phyloP scores from a whole-genome alignment of 2,329 filamentous ascomycete species.

The Curvularia spicifera region DNA sequence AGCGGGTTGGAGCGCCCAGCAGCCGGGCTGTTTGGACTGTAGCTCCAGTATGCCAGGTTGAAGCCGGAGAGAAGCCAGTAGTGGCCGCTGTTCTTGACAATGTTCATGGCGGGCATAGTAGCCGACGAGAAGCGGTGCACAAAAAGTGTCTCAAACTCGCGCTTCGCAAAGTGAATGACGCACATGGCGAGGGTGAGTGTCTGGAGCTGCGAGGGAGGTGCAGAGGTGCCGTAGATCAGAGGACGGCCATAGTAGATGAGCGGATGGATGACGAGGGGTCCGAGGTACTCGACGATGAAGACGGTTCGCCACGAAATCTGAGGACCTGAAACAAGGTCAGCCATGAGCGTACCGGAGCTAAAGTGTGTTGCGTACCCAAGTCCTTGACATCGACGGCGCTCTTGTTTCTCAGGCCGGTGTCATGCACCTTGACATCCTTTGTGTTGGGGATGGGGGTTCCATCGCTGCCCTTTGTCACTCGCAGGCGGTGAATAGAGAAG shows the following conservation, averaged over 20 bases:
- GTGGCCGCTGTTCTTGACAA: conserved; percentile 93
- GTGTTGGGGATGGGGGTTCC: conserved; percentile 64
- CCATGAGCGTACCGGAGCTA: neutral
- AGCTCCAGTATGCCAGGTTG: conserved; percentile 83
- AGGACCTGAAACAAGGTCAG: conserved; percentile 63
- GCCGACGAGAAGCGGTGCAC: conserved; percentile 93
- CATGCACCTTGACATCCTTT: conserved; percentile 59
- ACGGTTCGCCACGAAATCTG: conserved; percentile 94
- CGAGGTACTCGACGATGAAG: conserved; percentile 93
- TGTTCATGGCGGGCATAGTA: conserved; percentile 90
- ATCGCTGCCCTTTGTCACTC: conserved; percentile 70
- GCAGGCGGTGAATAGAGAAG: conserved; percentile 64
- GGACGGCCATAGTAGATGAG: conserved; percentile 74
- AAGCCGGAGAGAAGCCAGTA: conserved; percentile 89
- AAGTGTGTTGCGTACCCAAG: conserved; percentile 65
- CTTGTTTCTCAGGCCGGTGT: conserved; percentile 64
- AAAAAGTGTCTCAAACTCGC: conserved; percentile 92
- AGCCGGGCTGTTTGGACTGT: conserved; percentile 74
- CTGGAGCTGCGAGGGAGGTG: conserved; percentile 68
- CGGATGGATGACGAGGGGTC: conserved; percentile 86
- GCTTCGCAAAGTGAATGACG: conserved; percentile 86
- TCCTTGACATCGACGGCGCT: conserved; percentile 85
- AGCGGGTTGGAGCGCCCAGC: conserved; percentile 59
- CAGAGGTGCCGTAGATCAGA: conserved; percentile 69
- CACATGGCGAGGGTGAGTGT: conserved; percentile 76